phyloP scores from a whole-genome alignment of 148 eudicot genomes.

The Rhododendron kiyosumense region DNA sequence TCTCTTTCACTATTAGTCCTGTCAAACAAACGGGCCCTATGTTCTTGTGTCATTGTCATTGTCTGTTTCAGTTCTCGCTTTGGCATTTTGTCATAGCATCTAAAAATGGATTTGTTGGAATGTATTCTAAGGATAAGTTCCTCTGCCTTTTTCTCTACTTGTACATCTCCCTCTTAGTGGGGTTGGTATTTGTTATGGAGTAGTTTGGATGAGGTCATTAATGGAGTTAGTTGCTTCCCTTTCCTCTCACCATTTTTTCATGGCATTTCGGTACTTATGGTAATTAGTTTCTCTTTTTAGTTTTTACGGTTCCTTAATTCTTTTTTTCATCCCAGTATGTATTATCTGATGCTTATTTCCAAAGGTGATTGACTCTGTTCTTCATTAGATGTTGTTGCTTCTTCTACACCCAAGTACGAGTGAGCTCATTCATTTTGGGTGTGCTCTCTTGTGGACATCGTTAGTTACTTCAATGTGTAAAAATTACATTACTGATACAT shows the following conservation, averaged over 20 bases:
- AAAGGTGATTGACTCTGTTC: conserved; percentile 2
- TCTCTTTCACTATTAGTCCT: not conserved
- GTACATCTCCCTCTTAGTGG: conserved; percentile 8
- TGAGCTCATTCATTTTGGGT: conserved; percentile 7
- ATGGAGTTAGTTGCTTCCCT: conserved; percentile 15
- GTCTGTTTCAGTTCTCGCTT: not conserved
- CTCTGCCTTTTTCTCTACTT: not conserved
- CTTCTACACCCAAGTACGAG: not conserved
- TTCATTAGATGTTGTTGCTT: not conserved
- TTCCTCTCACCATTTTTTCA: not conserved
- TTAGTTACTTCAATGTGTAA: conserved; percentile 3
- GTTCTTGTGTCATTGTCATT: not conserved
- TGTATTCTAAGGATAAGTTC: not conserved
- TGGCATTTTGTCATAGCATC: not conserved
- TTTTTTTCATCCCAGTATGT: not conserved
- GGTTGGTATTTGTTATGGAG: conserved; percentile 23
- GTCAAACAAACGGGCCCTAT: not conserved
- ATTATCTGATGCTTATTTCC: not conserved
- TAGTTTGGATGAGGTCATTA: conserved; percentile 30
- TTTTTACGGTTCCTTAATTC: not conserved
- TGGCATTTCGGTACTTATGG: not conserved
- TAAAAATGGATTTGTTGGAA: not conserved
- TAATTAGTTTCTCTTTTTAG: not conserved
- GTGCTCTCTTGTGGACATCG: not conserved
- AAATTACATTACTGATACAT: not conserved